Percentiles rank a stretch among this genome's conserved stretches.
phyloP scores from a whole-genome alignment of 2,329 filamentous ascomycete species.

The Thyridium curvatum region DNA sequence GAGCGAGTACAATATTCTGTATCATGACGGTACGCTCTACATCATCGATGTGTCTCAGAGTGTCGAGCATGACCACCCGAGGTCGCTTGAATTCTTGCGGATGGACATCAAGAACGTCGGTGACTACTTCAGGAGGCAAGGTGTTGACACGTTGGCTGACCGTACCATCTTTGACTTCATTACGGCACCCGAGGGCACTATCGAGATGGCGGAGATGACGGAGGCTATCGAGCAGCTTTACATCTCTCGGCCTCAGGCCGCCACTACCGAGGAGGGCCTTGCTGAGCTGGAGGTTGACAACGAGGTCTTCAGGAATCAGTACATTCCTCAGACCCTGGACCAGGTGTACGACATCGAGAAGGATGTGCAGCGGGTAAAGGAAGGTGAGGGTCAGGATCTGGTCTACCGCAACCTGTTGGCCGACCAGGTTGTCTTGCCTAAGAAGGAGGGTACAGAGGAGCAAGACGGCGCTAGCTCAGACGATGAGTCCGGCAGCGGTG shows the following conservation, averaged over 20 bases:
- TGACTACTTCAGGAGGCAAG: conserved; percentile 85
- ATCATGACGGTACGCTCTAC: conserved; percentile 74
- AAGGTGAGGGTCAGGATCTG: conserved; percentile 68
- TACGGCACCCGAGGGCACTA: conserved; percentile 52
- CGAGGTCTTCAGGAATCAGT: conserved; percentile 91
- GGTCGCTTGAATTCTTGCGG: conserved; percentile 84
- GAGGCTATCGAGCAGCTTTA: conserved; percentile 63
- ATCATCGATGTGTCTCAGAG: conserved; percentile 98
- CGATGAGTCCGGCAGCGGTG: conserved; percentile 42
- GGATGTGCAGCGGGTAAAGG: conserved; percentile 70
- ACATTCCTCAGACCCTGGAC: conserved; percentile 91
- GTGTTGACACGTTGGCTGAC: conserved; percentile 75
- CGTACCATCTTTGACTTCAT: conserved; percentile 81
- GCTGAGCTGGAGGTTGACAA: conserved; percentile 71
- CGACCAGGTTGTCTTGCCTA: conserved; percentile 48
- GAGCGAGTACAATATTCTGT: conserved; percentile 97
- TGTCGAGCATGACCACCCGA: conserved; percentile 93
- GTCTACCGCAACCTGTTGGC: conserved; percentile 84
- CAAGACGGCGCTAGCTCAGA: conserved; percentile 28
- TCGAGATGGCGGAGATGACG: conserved; percentile 48
- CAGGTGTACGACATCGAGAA: conserved; percentile 96
- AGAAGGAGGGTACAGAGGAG: conserved; percentile 20
- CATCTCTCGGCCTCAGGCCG: conserved; percentile 29
- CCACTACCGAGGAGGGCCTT: conserved; percentile 20
- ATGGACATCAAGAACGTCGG: conserved; percentile 98